Conservation (phyloP, 202 grass and related monocot genomes). For the Panicum virgatum region DNA sequence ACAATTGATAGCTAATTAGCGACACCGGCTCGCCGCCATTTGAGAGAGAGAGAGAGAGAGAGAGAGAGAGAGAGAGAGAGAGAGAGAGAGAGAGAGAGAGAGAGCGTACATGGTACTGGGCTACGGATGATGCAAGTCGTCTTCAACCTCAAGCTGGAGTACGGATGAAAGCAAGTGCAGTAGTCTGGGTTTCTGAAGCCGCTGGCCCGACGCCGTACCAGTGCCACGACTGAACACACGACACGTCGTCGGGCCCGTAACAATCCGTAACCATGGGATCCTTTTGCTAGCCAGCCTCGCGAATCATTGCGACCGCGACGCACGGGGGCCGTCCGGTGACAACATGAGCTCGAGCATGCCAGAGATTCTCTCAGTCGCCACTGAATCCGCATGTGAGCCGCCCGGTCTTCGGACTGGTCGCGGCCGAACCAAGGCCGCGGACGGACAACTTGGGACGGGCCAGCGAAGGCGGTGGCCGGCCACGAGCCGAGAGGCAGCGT, state of each 20-base stretch:
- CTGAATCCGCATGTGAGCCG: neutral
- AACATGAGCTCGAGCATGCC: too few species aligned
- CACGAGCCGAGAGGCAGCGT: too few species aligned
- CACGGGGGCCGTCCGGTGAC: neutral
- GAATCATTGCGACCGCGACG: neutral
- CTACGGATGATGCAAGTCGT: neutral
- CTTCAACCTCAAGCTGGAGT: too few species aligned
- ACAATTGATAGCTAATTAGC: too few species aligned
- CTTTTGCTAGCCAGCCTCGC: neutral
- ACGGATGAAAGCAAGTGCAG: neutral
- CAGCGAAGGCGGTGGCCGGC: neutral
- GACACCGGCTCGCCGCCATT: too few species aligned
- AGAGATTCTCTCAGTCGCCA: neutral
- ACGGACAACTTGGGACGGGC: neutral
- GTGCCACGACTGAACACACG: too few species aligned
- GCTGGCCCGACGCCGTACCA: neutral
- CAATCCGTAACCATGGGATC: neutral
- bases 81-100: too few species aligned
- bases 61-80: too few species aligned
- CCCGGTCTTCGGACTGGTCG: neutral
- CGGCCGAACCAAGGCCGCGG: neutral
- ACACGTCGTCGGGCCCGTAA: neutral
- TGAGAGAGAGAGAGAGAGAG: too few species aligned
- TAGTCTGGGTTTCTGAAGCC: neutral
- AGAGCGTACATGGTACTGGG: too few species aligned